These are phyloP conservation scores for Calonectria montana DNA, from an alignment of 2,329 filamentous ascomycete species.

Conservation along the genomic window DNA sequence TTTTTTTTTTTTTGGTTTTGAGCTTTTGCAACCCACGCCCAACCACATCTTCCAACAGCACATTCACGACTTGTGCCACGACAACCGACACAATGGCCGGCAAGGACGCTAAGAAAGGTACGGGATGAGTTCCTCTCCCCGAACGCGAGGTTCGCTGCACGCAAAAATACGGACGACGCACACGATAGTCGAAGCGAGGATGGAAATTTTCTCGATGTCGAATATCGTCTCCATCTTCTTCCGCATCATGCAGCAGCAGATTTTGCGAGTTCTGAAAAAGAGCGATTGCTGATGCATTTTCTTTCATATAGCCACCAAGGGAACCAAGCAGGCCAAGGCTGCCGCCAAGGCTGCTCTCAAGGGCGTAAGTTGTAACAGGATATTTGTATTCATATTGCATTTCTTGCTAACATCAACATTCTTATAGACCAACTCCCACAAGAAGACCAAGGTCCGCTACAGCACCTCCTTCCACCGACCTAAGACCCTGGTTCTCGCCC, in stretches of 20 bases:
- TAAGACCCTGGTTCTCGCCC: constrained; percentile 93
- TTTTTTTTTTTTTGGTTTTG: constrained; percentile 22
- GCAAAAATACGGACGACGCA: constrained; percentile 17
- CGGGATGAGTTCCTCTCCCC: constrained; percentile 45
- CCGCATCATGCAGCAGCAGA: constrained; percentile 77
- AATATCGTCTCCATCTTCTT: constrained; percentile 31
- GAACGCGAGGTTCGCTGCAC: constrained; percentile 28
- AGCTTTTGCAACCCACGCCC: constrained; percentile 31
- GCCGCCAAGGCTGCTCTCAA: constrained; percentile 97
- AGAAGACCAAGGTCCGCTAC: constrained; percentile 91
- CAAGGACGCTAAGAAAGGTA: constrained; percentile 59
- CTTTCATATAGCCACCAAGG: constrained; percentile 69
- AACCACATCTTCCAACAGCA: constrained; percentile 40
- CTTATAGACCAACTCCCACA: constrained; percentile 71
- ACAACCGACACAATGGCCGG: constrained; percentile 48
- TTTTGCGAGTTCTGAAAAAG: constrained; percentile 79
- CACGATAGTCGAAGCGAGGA: constrained; percentile 27
- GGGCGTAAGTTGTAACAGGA: constrained; percentile 76
- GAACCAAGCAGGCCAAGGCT: constrained; percentile 87
- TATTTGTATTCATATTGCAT: background rate
- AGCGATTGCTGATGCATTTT: constrained; percentile 78
- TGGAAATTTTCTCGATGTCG: constrained; percentile 26
- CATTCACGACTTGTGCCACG: constrained; percentile 41
- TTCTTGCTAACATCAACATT: constrained; percentile 15
- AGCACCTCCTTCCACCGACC: constrained; percentile 97